Evolutionary conservation across 257 asterid species (phyloP).

Genomic region (Vinca minor): DNA sequence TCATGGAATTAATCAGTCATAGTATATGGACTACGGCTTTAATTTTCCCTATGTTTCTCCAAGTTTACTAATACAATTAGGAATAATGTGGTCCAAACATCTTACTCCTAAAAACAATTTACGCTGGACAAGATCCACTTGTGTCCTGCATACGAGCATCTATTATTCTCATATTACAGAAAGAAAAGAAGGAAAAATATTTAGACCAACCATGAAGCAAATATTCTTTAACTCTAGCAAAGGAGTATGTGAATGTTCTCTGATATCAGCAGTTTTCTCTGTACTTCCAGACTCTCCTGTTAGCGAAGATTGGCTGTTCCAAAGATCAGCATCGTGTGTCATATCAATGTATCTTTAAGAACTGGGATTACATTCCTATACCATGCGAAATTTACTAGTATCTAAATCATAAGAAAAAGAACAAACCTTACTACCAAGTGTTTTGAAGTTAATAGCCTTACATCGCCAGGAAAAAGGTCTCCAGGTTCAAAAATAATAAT

Average conservation of each 20-base stretch:
- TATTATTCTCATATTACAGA: neutral
- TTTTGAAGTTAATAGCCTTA: slow-evolving; percentile 20
- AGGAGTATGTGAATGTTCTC: slow-evolving; percentile 17
- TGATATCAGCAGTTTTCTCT: slow-evolving; percentile 18
- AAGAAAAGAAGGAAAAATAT: neutral
- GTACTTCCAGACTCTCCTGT: slow-evolving; percentile 20
- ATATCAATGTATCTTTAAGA: neutral
- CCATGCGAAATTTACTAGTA: too few species aligned
- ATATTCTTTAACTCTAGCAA: slow-evolving; percentile 21
- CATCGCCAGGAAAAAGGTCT: slow-evolving; percentile 21
- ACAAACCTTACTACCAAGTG: slow-evolving; percentile 15
- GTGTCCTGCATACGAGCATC: too few species aligned
- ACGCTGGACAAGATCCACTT: neutral
- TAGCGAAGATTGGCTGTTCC: slow-evolving; percentile 19
- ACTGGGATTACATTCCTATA: neutral
- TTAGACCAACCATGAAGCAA: slow-evolving; percentile 20
- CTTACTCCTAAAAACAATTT: neutral
- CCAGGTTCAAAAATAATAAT: slow-evolving; percentile 18
- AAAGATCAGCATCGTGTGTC: neutral
- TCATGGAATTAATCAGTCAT: too few species aligned
- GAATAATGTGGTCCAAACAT: neutral
- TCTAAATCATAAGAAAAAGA: neutral
- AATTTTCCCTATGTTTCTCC: too few species aligned
- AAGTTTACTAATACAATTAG: neutral
- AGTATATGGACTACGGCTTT: neutral